These are phyloP conservation scores for Triticum monococcum DNA, from an alignment of 176 grass and related monocot species.

Conservation along the genomic window DNA sequence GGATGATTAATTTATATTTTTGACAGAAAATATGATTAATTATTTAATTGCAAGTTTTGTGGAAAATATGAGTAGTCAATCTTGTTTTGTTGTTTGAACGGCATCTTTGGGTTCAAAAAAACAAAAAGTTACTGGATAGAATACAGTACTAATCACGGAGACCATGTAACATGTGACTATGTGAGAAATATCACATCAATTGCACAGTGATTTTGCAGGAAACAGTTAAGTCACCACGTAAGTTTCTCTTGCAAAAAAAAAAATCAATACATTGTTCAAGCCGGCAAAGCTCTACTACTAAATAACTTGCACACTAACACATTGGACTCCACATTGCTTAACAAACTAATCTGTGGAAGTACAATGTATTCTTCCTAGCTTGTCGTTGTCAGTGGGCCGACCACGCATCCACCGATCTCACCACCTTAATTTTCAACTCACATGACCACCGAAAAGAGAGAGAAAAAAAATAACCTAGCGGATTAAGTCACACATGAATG, in stretches of 20 bases:
- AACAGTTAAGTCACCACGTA: not conserved
- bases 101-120: too few species aligned
- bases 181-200: not conserved
- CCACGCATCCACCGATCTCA: not conserved
- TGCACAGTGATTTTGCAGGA: not conserved
- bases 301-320: not conserved
- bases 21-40: too few species aligned
- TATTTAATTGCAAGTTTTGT: too few species aligned
- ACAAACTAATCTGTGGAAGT: not conserved
- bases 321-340: not conserved
- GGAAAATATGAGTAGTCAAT: too few species aligned
- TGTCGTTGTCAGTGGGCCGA: not conserved
- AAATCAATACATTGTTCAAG: too few species aligned
- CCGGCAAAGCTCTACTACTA: not conserved
- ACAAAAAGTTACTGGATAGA: too few species aligned
- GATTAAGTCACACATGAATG: slow-evolving; percentile 1
- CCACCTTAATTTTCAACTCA: not conserved
- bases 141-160: too few species aligned
- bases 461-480: not conserved
- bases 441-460: not conserved
- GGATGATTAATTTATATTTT: too few species aligned
- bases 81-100: too few species aligned
- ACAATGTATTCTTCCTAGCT: not conserved
- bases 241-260: not conserved
- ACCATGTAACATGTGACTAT: too few species aligned